Base-by-base conservation (phyloP, 495 filamentous ascomycete genomes). In the Penicillium desertorum region DNA sequence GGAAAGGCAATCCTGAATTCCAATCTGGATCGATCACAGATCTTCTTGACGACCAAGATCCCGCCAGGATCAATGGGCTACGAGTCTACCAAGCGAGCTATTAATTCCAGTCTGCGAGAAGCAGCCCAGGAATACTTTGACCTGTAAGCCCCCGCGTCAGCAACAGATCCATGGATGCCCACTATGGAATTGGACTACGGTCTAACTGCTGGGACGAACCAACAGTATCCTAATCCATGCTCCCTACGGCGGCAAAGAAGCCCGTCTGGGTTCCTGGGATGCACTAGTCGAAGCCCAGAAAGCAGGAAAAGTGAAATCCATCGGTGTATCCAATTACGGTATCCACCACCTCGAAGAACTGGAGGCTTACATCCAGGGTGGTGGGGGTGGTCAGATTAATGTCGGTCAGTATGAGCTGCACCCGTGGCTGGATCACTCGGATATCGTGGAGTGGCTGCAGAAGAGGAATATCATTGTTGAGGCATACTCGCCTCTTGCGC, bases 361-460 rank as follows among this genome's bases (percentile, higher is more conserved):
- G 43, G 89, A 95, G 63, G 73, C 68, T 60, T 87, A 89, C 62
- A 91, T 92, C 63, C 80, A 83, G 58, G 75, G 82, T 56, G 88
- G 87, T 5, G 85, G 83, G 54, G 90, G 86, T 14, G 89, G 89
- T 17, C 77, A 90, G 19, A 79, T 97, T 60, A 87, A 84, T 55
- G 88, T 96, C 4, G 90, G 89, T 10, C 92, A 96, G 70, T 89
- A 88, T 61, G 92, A 96, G 70, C 67, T 96, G 17, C 92, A 97
- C 62, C 92, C 92, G 0, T 96, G 90, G 89, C 80, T 87, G 11
- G 79, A 86, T 23, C 80, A 89, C 12, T 76, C 76, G 2, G 89
- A 92, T 63, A 91, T 97, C 36, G 83, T 83, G 11, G 77, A 86
- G 57, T 96, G 92, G 88, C 86, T 85, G 56, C 68, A 80, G 57